Evolutionary conservation across 1,139 yeast genomes (phyloP), one percentile per base, ranked within the genome.

Genomic region (Blastobotrys ciferrii): DNA sequence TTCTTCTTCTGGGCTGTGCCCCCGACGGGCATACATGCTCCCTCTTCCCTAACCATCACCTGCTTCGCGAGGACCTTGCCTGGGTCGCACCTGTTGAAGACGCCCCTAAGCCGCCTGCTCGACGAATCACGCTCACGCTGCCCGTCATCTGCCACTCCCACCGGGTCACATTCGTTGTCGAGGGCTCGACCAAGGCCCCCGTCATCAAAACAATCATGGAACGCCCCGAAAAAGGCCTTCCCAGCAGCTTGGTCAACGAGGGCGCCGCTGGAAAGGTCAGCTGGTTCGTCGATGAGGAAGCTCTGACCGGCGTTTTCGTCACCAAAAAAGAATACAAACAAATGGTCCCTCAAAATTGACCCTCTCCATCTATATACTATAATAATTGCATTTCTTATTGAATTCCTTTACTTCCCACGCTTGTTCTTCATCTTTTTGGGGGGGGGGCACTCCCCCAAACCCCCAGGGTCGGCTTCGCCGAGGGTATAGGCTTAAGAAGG

Each of bases 11-110:
- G 54, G 98, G 98, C 17, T 91, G 98, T 74, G 98, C 98, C 0
- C 98, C 98, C 2, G 98, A 92, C 67, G 98, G 98, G 23, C 98
- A 92, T 66, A 87, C 91, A 61, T 96, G 98, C 48, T 88, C 96
- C 20, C 77, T 92, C 52, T 92, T 92, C 74, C 98, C 98, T 14
- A 85, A 86, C 63, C 94, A 87, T 64, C 94, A 87, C 57, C 83
- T 86, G 49, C 74, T 92, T 57, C 78, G 98, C 62, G 98, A 92
- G 65, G 81, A 85, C 59, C 77, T 87, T 61, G 98, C 98, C 2
- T 92, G 98, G 98, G 92, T 92, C 57, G 86, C 89, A 44, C 95
- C 98, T 1, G 94, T 92, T 17, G 84, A 81, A 56, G 86, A 88
- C 53, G 96, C 98, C 1, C 98, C 98, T 40, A 78, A 82, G 56